A percentile compares a stretch with the other conserved stretches of the same genome.
phyloP scores from a whole-genome alignment of 371 early-diverging fungal genomes.

The Fennellomyces sp. region DNA sequence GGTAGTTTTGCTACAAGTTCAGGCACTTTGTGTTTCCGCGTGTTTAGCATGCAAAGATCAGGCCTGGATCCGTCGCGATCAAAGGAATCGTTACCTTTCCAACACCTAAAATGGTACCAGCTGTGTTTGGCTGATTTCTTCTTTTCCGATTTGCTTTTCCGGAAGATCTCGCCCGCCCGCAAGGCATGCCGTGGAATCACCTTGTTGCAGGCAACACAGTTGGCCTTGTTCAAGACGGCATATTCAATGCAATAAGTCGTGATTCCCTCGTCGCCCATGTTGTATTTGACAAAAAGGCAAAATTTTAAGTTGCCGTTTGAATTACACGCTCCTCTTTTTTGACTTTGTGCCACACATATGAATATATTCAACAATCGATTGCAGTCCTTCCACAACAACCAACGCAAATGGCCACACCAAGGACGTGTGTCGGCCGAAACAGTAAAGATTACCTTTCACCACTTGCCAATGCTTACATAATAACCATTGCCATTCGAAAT shows the following conservation, averaged over 20 bases:
- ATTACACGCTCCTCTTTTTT: no score
- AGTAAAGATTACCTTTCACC: no score
- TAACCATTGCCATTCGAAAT: no score
- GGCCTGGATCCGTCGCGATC: background rate
- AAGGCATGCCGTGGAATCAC: conserved; percentile 54
- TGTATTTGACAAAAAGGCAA: background rate
- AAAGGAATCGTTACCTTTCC: conserved; percentile 36
- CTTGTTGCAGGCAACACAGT: conserved; percentile 48
- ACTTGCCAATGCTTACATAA: no score
- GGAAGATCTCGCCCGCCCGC: conserved; percentile 52
- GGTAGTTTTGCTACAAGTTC: conserved; percentile 32
- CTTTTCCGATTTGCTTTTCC: conserved; percentile 56
- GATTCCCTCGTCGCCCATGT: conserved; percentile 20
- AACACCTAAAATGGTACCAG: conserved; percentile 64
- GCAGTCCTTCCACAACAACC: conserved; percentile 17
- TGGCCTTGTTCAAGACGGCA: conserved; percentile 43
- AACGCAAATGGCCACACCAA: conserved; percentile 26
- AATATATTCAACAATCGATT: conserved; percentile 28
- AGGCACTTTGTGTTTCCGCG: conserved; percentile 24
- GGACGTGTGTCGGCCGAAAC: conserved; percentile 16
- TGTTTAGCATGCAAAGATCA: background rate
- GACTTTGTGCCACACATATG: background rate
- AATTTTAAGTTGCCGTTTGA: background rate
- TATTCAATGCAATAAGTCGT: conserved; percentile 60
- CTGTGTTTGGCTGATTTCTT: conserved; percentile 54